Percentiles rank a stretch among this genome's conserved stretches.
Conservation (phyloP, 495 filamentous ascomycete species). For the Staphylotrichum tortipilum region DNA sequence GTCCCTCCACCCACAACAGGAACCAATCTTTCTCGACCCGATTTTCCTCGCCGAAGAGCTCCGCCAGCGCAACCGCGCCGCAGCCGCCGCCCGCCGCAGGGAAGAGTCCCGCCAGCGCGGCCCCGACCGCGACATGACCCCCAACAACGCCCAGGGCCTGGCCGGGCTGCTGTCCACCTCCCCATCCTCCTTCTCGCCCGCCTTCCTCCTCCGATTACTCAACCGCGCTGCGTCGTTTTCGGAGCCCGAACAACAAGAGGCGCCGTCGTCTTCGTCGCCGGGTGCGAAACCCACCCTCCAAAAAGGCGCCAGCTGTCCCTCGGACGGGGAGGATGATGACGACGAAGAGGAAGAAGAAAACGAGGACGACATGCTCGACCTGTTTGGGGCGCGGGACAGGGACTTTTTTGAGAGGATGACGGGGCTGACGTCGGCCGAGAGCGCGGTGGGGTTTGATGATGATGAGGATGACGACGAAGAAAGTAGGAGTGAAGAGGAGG, state of each 20-base stretch:
- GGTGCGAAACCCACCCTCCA: not conserved
- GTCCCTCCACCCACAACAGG: not conserved
- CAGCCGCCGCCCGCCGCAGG: not conserved
- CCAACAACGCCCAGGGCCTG: not conserved
- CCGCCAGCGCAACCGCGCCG: not conserved
- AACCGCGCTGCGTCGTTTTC: not conserved
- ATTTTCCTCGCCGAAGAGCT: not conserved
- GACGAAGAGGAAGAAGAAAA: constrained; percentile 9
- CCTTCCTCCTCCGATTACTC: not conserved
- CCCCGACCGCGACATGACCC: not conserved
- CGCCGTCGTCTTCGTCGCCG: not conserved
- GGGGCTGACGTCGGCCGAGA: constrained; percentile 2
- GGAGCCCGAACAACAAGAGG: not conserved
- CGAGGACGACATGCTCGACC: constrained; percentile 8
- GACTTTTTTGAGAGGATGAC: constrained; percentile 3
- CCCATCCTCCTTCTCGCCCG: constrained; percentile 5
- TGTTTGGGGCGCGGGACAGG: constrained; percentile 7
- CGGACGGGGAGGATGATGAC: too few species aligned
- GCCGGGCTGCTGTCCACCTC: not conserved
- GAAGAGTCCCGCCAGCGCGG: not conserved
- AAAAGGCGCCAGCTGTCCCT: too few species aligned
- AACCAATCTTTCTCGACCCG: not conserved
- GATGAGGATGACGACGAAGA: constrained; percentile 7
- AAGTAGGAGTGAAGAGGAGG: constrained; percentile 2
- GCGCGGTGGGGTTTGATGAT: constrained; percentile 4